Evolutionary conservation across 768 basidiomycete genomes (phyloP), one percentile per base, ranked within the genome.

Genomic region (Hebeloma cylindrosporum): DNA sequence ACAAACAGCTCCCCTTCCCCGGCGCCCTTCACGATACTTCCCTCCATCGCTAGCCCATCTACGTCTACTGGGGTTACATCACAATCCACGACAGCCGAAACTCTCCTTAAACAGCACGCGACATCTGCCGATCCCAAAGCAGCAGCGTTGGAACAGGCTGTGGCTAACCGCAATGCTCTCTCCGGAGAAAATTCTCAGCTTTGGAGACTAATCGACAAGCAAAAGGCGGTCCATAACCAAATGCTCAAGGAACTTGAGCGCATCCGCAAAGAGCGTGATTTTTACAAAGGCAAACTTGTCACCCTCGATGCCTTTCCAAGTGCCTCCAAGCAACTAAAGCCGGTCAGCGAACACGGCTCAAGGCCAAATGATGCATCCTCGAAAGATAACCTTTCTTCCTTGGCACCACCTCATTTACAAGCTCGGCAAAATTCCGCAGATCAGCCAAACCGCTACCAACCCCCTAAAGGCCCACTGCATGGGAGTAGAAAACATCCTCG

Each of bases 151-250:
- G 89, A 92, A 18, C 78, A 82, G 47, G 80, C 83, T 6, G 71
- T 95, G 18, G 73, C 74, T 13, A 93, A 97, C 58, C 80, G 93
- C 52, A 95, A 94, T 59, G 66, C 70, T 30, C 79, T 93, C 39
- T 79, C 85, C 8, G 66, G 80, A 3, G 93, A 95, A 70, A 95
- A 95, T 62, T 69, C 83, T 10, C 91, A 94, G 67, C 80, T 95
- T 16, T 95, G 93, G 93, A 94, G 93, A 65, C 77, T 94, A 50
- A 85, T 95, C 60, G 91, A 94, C 74, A 94, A 93, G 63, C 90
- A 93, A 63, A 79, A 90, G 43, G 65, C 79, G 14, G 88, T 82
- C n/a, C 88, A 88, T 60, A 80, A 78, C 48, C 82, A 86, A 45
- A 79, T 90, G 43, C 71, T 86, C 62, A 88, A 88, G 67, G 91